Base-by-base conservation (phyloP, 2,329 filamentous ascomycete genomes). In the Teratosphaeriaceae sp. region DNA sequence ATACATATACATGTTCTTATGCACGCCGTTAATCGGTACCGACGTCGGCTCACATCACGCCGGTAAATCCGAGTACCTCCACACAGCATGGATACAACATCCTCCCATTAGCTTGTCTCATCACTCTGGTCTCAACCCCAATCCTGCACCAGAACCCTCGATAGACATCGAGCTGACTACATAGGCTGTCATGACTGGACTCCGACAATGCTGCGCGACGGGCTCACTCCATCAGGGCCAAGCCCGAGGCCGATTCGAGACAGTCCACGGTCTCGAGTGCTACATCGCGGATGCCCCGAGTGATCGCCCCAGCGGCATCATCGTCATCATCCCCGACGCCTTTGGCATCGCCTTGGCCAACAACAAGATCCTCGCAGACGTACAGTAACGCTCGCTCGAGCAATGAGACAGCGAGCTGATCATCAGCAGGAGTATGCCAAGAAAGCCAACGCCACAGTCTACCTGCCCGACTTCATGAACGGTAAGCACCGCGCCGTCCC, bases 281-380 rank as follows among this genome's bases (percentile, higher is more conserved):
- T 67, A 66, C 46, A 49, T 66, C 31, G 57, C 65, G 21, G 53
- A 61, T 21, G 57, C 65, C 5, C 52, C 58, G 3, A 46, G 54
- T 23, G 39, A 42, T 15, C 18, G 38, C 3, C 53, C 57, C 2
- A 64, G 59, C 42, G 64, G 62, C 38, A 54, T 65, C 33, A 53
- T 67, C 9, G 56, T 65, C 19, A 65, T 67, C 40, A 55, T 66
- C 15, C 59, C 64, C 5, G 64, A 67, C 45, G 58, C 62, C 6
- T 67, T 67, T 42, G 65, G 64, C 15, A 61, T 57, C 53, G 49
- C 47, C 2, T 46, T 65, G 12, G 55, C 58, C 11, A 67, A 66
- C 52, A 64, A 57, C 27, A 51, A 59, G 12, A 60, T 67, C 15
- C 53, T 67, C 6, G 61, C 62, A 8, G 65, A 67, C 40, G 38